These are phyloP conservation scores for Xylaria flabelliformis DNA, from an alignment of 495 filamentous ascomycete species.

Conservation along the genomic window DNA sequence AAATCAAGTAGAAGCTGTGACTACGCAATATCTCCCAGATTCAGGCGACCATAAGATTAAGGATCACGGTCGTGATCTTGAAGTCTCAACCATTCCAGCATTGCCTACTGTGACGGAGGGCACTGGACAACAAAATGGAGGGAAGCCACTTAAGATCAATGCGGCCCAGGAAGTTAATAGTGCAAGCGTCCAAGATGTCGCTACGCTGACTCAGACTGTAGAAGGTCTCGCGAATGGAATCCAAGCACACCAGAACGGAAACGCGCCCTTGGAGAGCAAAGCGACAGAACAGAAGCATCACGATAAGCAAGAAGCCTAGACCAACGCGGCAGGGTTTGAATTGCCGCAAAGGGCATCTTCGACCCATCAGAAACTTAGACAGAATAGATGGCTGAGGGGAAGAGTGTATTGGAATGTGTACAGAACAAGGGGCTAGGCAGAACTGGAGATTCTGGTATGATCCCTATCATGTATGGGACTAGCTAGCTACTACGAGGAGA, in stretches of 20 bases:
- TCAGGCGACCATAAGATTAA: not conserved
- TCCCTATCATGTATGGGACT: not conserved
- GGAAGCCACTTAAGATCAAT: not conserved
- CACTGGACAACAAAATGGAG: not conserved
- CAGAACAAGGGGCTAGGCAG: not conserved
- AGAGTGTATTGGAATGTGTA: not conserved
- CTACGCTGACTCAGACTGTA: not conserved
- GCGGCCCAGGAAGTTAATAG: not conserved
- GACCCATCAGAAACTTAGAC: not conserved
- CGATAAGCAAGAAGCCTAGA: not conserved
- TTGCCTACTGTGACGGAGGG: constrained; percentile 1
- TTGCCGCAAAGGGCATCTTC: not conserved
- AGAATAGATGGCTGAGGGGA: not conserved
- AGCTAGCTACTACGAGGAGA: not conserved
- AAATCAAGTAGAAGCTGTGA: not conserved
- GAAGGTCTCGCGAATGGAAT: not conserved
- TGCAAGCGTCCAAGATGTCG: no score
- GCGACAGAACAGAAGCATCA: not conserved
- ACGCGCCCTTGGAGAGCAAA: not conserved
- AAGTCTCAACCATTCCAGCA: not conserved
- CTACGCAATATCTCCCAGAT: not conserved
- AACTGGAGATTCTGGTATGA: not conserved
- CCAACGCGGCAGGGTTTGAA: not conserved
- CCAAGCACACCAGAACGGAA: not conserved
- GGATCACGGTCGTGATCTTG: no score